A percentile compares a stretch with the other conserved stretches of the same genome.
phyloP scores from a whole-genome alignment of 108 stramenopile species.

The Pseudonitzschia multistriata region DNA sequence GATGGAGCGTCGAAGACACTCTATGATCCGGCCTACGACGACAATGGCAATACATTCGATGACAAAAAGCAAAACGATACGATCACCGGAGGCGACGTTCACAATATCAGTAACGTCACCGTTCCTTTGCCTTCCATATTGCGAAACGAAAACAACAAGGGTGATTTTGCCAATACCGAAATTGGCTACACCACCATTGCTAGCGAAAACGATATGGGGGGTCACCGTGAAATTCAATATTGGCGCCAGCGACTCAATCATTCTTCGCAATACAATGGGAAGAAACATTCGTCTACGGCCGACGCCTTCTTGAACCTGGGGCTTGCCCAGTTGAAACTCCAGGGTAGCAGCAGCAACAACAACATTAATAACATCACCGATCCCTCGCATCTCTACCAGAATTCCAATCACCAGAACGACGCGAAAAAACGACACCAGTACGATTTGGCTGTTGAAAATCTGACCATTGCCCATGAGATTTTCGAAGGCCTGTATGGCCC shows the following conservation, averaged over 20 bases:
- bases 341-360: neutral
- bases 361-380: neutral
- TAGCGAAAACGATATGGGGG: neutral
- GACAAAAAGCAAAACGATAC: neutral
- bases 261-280: neutral
- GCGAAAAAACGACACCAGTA: slow-evolving; percentile 2
- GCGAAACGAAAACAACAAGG: neutral
- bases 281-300: slow-evolving; percentile 5
- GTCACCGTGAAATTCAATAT: slow-evolving; percentile 19
- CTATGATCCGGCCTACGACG: slow-evolving; percentile 1
- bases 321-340: slow-evolving; percentile 19
- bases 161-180: neutral
- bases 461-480: slow-evolving; percentile 11
- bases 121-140: neutral
- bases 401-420: neutral
- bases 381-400: neutral
- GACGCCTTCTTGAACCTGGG: slow-evolving; percentile 21
- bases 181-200: neutral
- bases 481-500: slow-evolving; percentile 21
- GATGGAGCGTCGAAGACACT: neutral
- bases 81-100: neutral
- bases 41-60: neutral
- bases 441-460: slow-evolving; percentile 10
- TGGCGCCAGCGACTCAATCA: slow-evolving; percentile 7
- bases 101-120: neutral